Base-by-base conservation (phyloP, 768 basidiomycete genomes). In the Trametes villosa region DNA sequence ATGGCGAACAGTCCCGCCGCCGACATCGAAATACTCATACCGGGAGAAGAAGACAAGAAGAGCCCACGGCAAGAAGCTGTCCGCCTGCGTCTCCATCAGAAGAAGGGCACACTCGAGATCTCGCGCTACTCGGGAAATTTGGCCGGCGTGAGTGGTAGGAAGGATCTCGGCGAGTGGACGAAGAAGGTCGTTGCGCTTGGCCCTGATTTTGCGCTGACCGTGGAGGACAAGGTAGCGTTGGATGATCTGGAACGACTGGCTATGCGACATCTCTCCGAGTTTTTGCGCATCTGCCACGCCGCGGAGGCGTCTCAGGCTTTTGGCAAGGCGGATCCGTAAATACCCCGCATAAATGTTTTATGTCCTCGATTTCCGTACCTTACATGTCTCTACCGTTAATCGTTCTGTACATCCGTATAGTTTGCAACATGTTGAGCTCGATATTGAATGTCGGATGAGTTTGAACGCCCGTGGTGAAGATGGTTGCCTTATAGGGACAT, bases 1-100 rank as follows among this genome's bases (percentile, higher is more conserved):
- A 85, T 85, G 84, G 76, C 79, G 3, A 86, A 86, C 58, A 67
- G 72, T 12, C 80, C 83, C 27, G 70, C 63, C 9, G 80, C 74
- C 7, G 83, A 86, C 53, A 70, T 84, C 34, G 84, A 85, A 61
- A 52, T 83, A 20, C 57, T 79, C 20, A 66, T 79, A 41, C 61
- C 65, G 15, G 36, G 26, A 9, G 61, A 58, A 4, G 60, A 62
- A n/a, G 53, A 55, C n/a, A 26, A 1, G 17, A 53, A 29, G 47
- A 22, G n/a, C 1, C 31, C 42, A 13, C n/a, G 18, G 20, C 57
- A 27, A 3, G 50, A 62, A 27, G 54, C 46, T 12, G 58, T 64
- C 41, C 68, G 67, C 2, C 38, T 71, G 18, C 59, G 65, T 1
- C 59, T 68, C 3, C 33, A 46, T 0, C 64, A 59, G 30, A n/a